Percentiles rank a stretch among this genome's conserved stretches.
These are phyloP conservation scores for Sporobolomyces roseus DNA, from an alignment of 768 basidiomycete genomes.

Conservation along the genomic window DNA sequence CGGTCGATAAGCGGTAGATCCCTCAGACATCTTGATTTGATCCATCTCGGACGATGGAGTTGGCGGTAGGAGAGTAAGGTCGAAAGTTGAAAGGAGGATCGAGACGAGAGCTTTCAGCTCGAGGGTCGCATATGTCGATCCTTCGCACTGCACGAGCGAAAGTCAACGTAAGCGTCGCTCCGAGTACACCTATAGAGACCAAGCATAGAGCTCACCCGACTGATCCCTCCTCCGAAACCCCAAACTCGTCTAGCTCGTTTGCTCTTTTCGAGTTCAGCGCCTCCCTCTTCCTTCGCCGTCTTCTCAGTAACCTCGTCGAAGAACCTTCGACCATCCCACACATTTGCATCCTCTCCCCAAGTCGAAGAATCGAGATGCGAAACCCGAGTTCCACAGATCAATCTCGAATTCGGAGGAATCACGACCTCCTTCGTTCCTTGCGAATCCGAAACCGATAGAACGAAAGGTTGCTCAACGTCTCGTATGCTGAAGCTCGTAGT, in stretches of 20 bases:
- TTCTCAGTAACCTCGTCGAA: constrained; percentile 11
- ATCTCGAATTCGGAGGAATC: neutral
- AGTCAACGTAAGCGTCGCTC: neutral
- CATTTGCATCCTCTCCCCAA: constrained; percentile 15
- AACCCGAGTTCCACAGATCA: constrained; percentile 25
- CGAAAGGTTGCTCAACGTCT: constrained; percentile 16
- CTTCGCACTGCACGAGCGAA: constrained; percentile 37
- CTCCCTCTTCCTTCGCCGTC: neutral
- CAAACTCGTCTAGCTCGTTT: constrained; percentile 19
- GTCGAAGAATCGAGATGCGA: constrained; percentile 20
- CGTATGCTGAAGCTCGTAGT: constrained; percentile 35
- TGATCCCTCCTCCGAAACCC: constrained; percentile 40
- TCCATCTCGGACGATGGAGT: too few relatives aligned
- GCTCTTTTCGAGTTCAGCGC: neutral
- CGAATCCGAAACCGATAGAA: neutral
- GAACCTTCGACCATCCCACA: constrained; percentile 39
- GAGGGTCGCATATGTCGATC: constrained; percentile 22
- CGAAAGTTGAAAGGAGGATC: constrained; percentile 22
- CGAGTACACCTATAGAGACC: neutral
- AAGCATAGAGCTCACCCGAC: constrained; percentile 19
- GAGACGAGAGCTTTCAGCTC: constrained; percentile 35
- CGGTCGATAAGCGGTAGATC: too few relatives aligned
- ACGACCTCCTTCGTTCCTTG: neutral
- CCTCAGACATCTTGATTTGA: too few relatives aligned
- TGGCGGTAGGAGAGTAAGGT: constrained; percentile 4